phyloP scores from a whole-genome alignment of 345 rosid genomes.

The Boechera retrofracta region DNA sequence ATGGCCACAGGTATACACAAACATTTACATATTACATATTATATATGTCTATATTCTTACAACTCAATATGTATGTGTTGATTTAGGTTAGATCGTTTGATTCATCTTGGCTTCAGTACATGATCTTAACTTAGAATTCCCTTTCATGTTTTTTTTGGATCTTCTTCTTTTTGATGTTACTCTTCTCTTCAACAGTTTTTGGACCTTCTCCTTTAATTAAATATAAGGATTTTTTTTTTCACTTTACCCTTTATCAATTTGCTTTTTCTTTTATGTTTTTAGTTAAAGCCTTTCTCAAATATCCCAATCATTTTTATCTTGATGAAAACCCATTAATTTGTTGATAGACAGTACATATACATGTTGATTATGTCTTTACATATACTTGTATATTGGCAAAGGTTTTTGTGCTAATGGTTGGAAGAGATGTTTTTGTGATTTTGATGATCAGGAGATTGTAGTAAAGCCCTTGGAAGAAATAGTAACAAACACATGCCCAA shows the following conservation, averaged over 20 bases:
- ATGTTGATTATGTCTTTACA: slow-evolving; percentile 24
- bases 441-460: slow-evolving; percentile 67
- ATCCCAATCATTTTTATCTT: slow-evolving; percentile 24
- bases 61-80: slow-evolving; percentile 24
- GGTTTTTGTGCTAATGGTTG: slow-evolving; percentile 9
- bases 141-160: slow-evolving; percentile 49
- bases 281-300: slow-evolving; percentile 29
- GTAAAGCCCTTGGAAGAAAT: slow-evolving; percentile 92
- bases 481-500: slow-evolving; percentile 66
- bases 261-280: slow-evolving; percentile 29
- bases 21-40: slow-evolving; percentile 1
- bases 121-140: slow-evolving; percentile 12
- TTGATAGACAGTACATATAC: not conserved
- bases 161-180: slow-evolving; percentile 33
- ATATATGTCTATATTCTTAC: not conserved
- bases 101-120: slow-evolving; percentile 20
- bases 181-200: slow-evolving; percentile 17
- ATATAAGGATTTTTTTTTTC: slow-evolving; percentile 42
- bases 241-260: slow-evolving; percentile 53
- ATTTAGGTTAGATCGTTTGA: slow-evolving; percentile 10
- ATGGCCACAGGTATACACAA: slow-evolving; percentile 91
- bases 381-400: not conserved
- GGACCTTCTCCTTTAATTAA: slow-evolving; percentile 35
- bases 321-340: slow-evolving; percentile 23
- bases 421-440: slow-evolving; percentile 10